phyloP scores from a whole-genome alignment of 1,139 yeast genomes.

The Geotrichum phurueaensis region DNA sequence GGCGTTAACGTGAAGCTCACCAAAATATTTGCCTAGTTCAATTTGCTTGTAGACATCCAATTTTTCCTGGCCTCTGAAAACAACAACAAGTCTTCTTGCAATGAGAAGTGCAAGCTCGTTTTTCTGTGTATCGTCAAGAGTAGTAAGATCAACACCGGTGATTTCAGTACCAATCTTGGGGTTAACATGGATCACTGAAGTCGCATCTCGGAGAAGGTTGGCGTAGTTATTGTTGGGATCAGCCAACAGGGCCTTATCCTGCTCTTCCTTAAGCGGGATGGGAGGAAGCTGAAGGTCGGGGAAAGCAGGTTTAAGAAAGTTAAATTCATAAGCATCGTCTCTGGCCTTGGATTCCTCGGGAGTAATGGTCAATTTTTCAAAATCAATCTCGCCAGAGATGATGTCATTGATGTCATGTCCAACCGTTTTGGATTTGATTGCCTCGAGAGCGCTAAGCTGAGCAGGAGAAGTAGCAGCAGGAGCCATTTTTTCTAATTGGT shows the following conservation, averaged over 20 bases:
- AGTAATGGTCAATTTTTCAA: neutral
- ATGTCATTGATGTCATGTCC: neutral
- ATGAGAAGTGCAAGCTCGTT: slow-evolving; percentile 60
- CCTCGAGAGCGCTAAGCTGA: neutral
- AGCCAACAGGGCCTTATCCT: slow-evolving; percentile 19
- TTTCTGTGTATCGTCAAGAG: slow-evolving; percentile 43
- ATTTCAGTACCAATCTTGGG: slow-evolving; percentile 66
- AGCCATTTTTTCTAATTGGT: neutral
- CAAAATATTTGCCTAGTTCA: slow-evolving; percentile 44
- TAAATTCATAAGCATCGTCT: slow-evolving; percentile 26
- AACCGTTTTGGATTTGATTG: neutral
- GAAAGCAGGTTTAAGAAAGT: slow-evolving; percentile 30
- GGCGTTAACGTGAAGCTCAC: slow-evolving; percentile 40
- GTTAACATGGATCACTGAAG: slow-evolving; percentile 38
- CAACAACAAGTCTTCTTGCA: slow-evolving; percentile 62
- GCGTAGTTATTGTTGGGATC: slow-evolving; percentile 33
- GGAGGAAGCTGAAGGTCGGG: slow-evolving; percentile 31
- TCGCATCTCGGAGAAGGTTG: slow-evolving; percentile 46
- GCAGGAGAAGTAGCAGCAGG: neutral
- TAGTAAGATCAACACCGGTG: slow-evolving; percentile 48
- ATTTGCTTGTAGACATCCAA: slow-evolving; percentile 50
- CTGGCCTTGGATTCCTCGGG: slow-evolving; percentile 6
- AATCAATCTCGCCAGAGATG: neutral
- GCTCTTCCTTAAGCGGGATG: slow-evolving; percentile 22
- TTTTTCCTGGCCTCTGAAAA: slow-evolving; percentile 54